A percentile compares a stretch with the other conserved stretches of the same genome.
Conservation (phyloP, 2,329 filamentous ascomycete genomes). For the Blastomyces silverae region DNA sequence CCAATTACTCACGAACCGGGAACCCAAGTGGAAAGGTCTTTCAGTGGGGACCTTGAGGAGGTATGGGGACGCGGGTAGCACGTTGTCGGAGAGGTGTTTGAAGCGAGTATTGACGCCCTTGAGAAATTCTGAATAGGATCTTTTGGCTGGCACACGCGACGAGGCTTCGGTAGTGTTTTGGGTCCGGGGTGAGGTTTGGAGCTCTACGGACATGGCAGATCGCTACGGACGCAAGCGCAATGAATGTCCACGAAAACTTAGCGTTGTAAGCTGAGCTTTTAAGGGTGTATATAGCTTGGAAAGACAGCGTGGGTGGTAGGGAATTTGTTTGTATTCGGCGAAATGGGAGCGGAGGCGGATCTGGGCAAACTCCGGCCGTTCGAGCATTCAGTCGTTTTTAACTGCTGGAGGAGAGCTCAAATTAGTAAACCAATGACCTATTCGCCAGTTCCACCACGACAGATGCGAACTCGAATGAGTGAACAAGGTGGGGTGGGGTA, state of each 20-base stretch:
- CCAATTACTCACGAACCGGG: conserved; percentile 43
- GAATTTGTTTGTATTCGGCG: background rate
- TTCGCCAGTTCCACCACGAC: background rate
- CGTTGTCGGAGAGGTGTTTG: conserved; percentile 36
- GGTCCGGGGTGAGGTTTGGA: conserved; percentile 15
- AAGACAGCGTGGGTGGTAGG: background rate
- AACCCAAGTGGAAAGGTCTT: conserved; percentile 41
- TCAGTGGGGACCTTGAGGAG: conserved; percentile 44
- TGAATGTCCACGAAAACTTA: background rate
- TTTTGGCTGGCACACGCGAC: conserved; percentile 16
- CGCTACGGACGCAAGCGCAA: conserved; percentile 10
- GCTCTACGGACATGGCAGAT: conserved; percentile 22
- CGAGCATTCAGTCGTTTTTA: conserved; percentile 12
- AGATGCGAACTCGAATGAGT: background rate
- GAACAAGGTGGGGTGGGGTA: background rate
- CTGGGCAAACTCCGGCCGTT: background rate
- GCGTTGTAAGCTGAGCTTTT: background rate
- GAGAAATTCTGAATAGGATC: conserved; percentile 21
- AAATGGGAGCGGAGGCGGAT: background rate
- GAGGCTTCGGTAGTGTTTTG: conserved; percentile 15
- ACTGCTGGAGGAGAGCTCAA: background rate
- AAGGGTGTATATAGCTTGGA: background rate
- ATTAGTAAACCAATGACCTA: background rate
- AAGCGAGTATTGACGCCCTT: conserved; percentile 32
- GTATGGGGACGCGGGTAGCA: conserved; percentile 42